These are phyloP conservation scores for Geum urbanum DNA, from an alignment of 306 rosid genomes.

Conservation along the genomic window DNA sequence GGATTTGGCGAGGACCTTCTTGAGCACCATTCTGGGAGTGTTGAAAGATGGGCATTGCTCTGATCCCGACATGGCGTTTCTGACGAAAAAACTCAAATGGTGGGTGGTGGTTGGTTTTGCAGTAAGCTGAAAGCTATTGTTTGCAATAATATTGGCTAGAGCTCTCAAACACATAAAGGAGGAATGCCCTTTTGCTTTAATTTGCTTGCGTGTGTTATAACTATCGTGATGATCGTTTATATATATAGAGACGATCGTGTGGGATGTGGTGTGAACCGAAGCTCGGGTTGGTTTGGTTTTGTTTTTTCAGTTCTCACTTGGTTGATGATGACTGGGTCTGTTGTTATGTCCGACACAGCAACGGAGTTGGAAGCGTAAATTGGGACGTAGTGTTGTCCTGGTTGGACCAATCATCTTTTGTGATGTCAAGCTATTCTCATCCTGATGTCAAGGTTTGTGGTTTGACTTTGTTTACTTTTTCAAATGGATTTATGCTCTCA, in stretches of 20 bases:
- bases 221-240: constrained; percentile 3
- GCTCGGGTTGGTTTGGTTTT: constrained; percentile 1
- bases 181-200: neutral
- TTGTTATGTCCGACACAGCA: neutral
- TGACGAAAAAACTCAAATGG: neutral
- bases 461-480: neutral
- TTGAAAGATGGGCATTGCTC: constrained; percentile 28
- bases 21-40: constrained; percentile 56
- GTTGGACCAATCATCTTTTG: constrained; percentile 18
- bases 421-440: constrained; percentile 38
- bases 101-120: neutral
- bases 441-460: constrained; percentile 21
- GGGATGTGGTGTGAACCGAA: neutral
- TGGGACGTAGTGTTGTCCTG: constrained; percentile 35
- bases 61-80: constrained; percentile 46
- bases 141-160: neutral
- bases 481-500: constrained; percentile 1
- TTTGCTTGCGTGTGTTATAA: neutral
- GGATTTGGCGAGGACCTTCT: constrained; percentile 43
- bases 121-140: neutral
- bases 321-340: neutral
- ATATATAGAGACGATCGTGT: neutral
- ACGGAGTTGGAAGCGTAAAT: constrained; percentile 22
- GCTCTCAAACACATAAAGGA: constrained; percentile 17
- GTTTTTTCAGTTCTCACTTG: neutral